Evolutionary conservation across 805 yeast species (phyloP).

Genomic region (Saccharomycopsis sp.): DNA sequence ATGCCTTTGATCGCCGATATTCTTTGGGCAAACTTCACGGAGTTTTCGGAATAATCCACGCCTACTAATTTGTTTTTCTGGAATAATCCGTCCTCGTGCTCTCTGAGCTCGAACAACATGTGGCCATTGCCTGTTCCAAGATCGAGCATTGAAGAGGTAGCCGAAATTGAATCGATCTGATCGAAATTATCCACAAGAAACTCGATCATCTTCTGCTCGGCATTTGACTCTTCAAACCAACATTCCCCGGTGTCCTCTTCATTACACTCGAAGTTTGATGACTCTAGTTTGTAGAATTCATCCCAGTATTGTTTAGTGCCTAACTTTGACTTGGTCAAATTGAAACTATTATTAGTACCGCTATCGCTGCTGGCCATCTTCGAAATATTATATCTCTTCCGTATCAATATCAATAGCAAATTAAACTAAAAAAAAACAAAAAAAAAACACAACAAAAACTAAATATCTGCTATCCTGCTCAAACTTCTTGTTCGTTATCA

Average conservation of each 20-base stretch:
- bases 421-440: not conserved
- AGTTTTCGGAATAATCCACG: slow-evolving; percentile 76
- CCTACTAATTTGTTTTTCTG: slow-evolving; percentile 44
- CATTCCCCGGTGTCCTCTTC: slow-evolving; percentile 88
- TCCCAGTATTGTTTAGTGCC: slow-evolving; percentile 95
- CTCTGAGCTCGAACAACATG: slow-evolving; percentile 58
- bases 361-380: not conserved
- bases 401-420: too few species aligned
- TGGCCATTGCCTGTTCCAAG: slow-evolving; percentile 98
- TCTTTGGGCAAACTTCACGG: slow-evolving; percentile 66
- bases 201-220: slow-evolving; percentile 77
- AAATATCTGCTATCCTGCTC: too few species aligned
- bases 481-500: not conserved
- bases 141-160: slow-evolving; percentile 50
- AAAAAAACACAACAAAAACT: too few species aligned
- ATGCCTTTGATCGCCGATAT: slow-evolving; percentile 41
- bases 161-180: slow-evolving; percentile 26
- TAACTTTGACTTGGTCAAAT: slow-evolving; percentile 68
- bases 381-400: not conserved
- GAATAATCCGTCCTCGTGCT: slow-evolving; percentile 49
- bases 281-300: slow-evolving; percentile 70
- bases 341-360: slow-evolving; percentile 16
- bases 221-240: slow-evolving; percentile 96
- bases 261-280: slow-evolving; percentile 62
- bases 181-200: slow-evolving; percentile 52